Conservation (phyloP, 2,329 filamentous ascomycete species). For the Ceratocystis smalleyi region DNA sequence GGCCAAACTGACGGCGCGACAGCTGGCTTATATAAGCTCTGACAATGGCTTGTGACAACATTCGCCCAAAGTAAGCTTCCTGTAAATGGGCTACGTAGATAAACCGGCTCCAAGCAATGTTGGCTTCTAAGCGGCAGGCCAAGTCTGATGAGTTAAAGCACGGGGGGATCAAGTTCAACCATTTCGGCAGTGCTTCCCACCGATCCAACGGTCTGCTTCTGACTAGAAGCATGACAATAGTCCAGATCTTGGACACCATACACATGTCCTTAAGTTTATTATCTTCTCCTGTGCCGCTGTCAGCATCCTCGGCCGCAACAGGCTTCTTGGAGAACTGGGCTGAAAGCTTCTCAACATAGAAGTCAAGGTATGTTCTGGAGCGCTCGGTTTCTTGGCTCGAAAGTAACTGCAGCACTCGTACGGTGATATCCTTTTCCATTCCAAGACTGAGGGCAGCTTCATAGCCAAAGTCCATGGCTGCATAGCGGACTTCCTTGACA, state of each 20-base stretch:
- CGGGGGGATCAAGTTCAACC: conserved; percentile 63
- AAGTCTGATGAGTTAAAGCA: conserved; percentile 71
- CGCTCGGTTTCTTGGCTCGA: conserved; percentile 23
- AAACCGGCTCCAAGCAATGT: conserved; percentile 73
- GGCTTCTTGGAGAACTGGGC: conserved; percentile 50
- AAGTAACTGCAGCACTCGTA: conserved; percentile 48
- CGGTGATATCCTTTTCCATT: conserved; percentile 50
- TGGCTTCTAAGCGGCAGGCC: conserved; percentile 57
- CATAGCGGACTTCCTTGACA: conserved; percentile 57
- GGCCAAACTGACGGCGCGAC: conserved; percentile 9
- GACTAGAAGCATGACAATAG: conserved; percentile 62
- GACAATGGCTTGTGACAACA: conserved; percentile 23
- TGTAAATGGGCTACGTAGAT: conserved; percentile 58
- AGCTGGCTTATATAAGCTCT: conserved; percentile 13
- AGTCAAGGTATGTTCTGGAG: conserved; percentile 51
- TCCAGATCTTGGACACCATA: conserved; percentile 79
- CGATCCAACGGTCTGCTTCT: conserved; percentile 42
- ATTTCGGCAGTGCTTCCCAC: conserved; percentile 61
- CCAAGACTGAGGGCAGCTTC: conserved; percentile 56
- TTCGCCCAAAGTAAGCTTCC: conserved; percentile 41
- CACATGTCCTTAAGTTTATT: conserved; percentile 20
- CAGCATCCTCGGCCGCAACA: conserved; percentile 10
- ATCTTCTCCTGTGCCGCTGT: background rate
- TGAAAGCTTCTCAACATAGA: conserved; percentile 50
- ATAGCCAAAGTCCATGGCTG: conserved; percentile 59